These are phyloP conservation scores for Komagataella kurtzmanii DNA, from an alignment of 805 yeast genomes.

Conservation along the genomic window DNA sequence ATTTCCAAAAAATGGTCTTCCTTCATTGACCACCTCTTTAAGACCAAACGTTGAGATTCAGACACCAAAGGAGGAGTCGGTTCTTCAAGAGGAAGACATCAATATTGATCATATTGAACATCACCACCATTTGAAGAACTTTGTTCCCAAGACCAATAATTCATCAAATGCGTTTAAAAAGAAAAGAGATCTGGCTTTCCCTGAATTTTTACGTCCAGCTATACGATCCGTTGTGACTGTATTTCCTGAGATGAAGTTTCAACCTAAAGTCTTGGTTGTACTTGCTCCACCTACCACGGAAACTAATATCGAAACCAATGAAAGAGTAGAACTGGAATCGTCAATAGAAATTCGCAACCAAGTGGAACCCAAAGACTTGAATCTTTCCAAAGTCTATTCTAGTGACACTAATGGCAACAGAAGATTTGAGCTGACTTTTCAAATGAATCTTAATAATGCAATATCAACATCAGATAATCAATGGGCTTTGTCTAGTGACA, in stretches of 20 bases:
- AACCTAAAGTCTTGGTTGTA: constrained; percentile 16
- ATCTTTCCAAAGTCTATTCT: constrained; percentile 5
- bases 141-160: constrained; percentile 8
- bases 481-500: constrained; percentile 44
- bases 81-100: constrained; percentile 11
- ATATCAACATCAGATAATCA: constrained; percentile 21
- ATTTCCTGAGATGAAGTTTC: constrained; percentile 14
- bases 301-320: constrained; percentile 4
- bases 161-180: constrained; percentile 9
- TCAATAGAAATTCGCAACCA: constrained; percentile 27
- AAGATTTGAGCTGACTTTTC: constrained; percentile 29
- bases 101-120: constrained; percentile 31
- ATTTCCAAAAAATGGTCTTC: constrained; percentile 1
- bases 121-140: constrained; percentile 18
- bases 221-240: constrained; percentile 13
- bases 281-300: not conserved
- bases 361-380: constrained; percentile 19
- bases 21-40: constrained; percentile 45
- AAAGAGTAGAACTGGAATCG: constrained; percentile 14
- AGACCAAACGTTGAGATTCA: constrained; percentile 54
- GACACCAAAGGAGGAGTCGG: constrained; percentile 20
- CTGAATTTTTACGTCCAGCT: constrained; percentile 12
- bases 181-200: constrained; percentile 20
- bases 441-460: constrained; percentile 36
- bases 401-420: constrained; percentile 19